Conservation (phyloP, 805 yeast species). For the Saccharomycopsis fodiens region DNA sequence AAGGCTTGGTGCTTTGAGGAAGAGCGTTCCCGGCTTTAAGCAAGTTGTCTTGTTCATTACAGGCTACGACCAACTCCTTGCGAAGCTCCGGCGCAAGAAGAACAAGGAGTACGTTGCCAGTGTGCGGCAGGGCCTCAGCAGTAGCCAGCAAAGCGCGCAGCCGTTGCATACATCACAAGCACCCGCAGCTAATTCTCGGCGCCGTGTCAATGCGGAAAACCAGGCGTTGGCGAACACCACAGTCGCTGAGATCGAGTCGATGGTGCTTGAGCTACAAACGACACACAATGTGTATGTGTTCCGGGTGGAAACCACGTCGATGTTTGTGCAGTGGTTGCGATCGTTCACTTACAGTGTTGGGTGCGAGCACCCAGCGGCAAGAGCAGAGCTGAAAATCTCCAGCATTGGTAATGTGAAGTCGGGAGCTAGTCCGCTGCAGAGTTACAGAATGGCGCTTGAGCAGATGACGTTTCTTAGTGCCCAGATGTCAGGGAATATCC, state of each 20-base stretch:
- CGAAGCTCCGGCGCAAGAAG: slow-evolving; percentile 8
- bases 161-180: not conserved
- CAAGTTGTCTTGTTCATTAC: slow-evolving; percentile 14
- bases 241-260: slow-evolving; percentile 6
- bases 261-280: slow-evolving; percentile 11
- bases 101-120: slow-evolving; percentile 13
- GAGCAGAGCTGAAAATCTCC: not conserved
- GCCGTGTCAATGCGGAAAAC: slow-evolving; percentile 3
- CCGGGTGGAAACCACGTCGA: slow-evolving; percentile 9
- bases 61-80: slow-evolving; percentile 5
- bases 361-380: not conserved
- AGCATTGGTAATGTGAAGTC: slow-evolving; percentile 9
- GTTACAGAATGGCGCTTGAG: slow-evolving; percentile 10
- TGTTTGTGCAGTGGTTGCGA: slow-evolving; percentile 14
- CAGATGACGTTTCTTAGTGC: slow-evolving; percentile 17
- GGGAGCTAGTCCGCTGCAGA: slow-evolving; percentile 7
- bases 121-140: slow-evolving; percentile 6
- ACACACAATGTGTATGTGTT: slow-evolving; percentile 8
- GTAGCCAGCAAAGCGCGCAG: not conserved
- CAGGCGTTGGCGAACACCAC: not conserved
- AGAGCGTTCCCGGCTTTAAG: not conserved
- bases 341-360: slow-evolving; percentile 13
- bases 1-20: slow-evolving; percentile 6
- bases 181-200: too few species aligned
- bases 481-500: slow-evolving; percentile 5